Conservation (phyloP, 129 eudicot species). For the Dittrichia graveolens region DNA sequence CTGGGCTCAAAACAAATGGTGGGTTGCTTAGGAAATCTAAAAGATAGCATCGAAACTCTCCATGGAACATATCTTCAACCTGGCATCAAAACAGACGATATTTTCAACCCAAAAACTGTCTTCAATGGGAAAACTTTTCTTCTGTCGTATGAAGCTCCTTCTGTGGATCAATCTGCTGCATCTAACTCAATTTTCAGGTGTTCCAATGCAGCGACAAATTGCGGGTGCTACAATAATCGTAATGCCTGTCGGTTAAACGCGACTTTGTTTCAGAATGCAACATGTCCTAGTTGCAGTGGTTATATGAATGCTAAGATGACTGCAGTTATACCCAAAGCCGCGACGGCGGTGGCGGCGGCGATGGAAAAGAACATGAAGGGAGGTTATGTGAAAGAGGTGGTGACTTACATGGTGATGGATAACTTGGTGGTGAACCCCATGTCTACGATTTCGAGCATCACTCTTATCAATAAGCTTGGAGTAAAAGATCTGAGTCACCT, state of each 20-base stretch:
- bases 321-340: neutral
- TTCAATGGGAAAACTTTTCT: neutral
- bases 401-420: constrained; percentile 22
- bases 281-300: neutral
- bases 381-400: neutral
- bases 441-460: constrained; percentile 23
- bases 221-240: neutral
- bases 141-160: neutral
- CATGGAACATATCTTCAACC: constrained; percentile 7
- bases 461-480: constrained; percentile 9
- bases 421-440: constrained; percentile 10
- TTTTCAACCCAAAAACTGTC: neutral
- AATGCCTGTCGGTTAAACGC: neutral
- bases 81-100: neutral
- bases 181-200: neutral
- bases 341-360: neutral
- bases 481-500: constrained; percentile 18
- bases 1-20: constrained; percentile 15
- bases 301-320: neutral
- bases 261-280: neutral
- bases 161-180: constrained; percentile 4
- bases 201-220: neutral
- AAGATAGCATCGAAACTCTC: constrained; percentile 1
- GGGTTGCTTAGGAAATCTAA: neutral
- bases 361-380: neutral